phyloP scores from a whole-genome alignment of 2,329 filamentous ascomycete genomes.

The Macrophomina pseudophaseolina region DNA sequence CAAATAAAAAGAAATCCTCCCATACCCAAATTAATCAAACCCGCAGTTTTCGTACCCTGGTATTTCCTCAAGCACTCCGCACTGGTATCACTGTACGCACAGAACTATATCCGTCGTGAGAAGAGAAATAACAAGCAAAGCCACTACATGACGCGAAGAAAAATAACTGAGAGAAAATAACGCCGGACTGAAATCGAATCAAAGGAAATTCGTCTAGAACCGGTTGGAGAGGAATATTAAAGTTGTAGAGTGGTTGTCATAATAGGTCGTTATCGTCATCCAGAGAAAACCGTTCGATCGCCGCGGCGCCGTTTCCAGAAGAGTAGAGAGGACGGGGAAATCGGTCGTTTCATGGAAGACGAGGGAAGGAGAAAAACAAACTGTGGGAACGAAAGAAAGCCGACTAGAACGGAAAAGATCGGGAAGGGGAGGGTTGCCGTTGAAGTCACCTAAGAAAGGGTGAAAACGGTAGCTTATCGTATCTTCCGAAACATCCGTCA shows the following conservation, averaged over 20 bases:
- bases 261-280: constrained; percentile 14
- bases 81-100: constrained; percentile 22
- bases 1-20: not conserved
- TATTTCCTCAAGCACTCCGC: not conserved
- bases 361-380: constrained; percentile 2
- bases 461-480: not conserved
- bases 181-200: not conserved
- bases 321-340: not conserved
- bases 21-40: not conserved
- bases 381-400: not conserved
- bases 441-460: not conserved
- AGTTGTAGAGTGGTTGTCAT: not conserved
- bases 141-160: not conserved
- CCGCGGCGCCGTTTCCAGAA: constrained; percentile 1
- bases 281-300: constrained; percentile 5
- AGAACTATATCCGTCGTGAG: constrained; percentile 15
- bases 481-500: not conserved
- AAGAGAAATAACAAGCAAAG: not conserved
- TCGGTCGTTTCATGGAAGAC: not conserved
- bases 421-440: not conserved
- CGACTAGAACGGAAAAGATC: not conserved
- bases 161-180: not conserved
- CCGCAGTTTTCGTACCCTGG: not conserved
- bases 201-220: constrained; percentile 6
- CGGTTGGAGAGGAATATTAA: not conserved